These are phyloP conservation scores for Metahyphopichia silvanorum DNA, from an alignment of 805 yeast species.

Conservation along the genomic window DNA sequence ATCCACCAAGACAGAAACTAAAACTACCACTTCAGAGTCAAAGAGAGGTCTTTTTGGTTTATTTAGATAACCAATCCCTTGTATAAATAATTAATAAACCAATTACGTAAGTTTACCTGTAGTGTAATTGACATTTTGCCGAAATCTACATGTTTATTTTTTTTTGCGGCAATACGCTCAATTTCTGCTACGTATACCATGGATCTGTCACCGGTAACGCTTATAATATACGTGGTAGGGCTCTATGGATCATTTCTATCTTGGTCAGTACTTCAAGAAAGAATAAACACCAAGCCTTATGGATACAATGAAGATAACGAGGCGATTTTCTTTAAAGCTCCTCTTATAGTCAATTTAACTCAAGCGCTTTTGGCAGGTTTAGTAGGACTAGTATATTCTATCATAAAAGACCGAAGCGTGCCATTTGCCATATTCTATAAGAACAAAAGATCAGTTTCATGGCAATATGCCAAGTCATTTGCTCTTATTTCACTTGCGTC, in stretches of 20 bases:
- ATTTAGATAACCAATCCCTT: too few species aligned
- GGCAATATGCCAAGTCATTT: constrained; percentile 31
- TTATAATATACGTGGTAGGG: constrained; percentile 47
- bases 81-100: too few species aligned
- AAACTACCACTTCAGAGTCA: constrained; percentile 2
- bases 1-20: background rate
- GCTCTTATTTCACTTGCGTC: constrained; percentile 66
- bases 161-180: too few species aligned
- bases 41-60: too few species aligned
- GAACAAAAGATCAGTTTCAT: constrained; percentile 16
- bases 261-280: constrained; percentile 93
- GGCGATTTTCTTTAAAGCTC: constrained; percentile 59
- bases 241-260: constrained; percentile 83
- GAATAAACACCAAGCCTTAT: constrained; percentile 74
- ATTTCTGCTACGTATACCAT: too few species aligned
- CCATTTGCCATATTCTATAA: constrained; percentile 30
- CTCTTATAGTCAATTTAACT: constrained; percentile 69
- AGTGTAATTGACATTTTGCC: too few species aligned
- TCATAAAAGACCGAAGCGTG: constrained; percentile 23
- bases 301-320: constrained; percentile 40
- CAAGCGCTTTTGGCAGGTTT: constrained; percentile 74
- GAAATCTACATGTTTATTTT: too few species aligned
- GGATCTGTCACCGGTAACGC: constrained; percentile 17
- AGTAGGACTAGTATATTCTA: constrained; percentile 62
- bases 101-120: too few species aligned